Base-by-base conservation (phyloP, 805 yeast genomes). In the Lipomyces kockii region DNA sequence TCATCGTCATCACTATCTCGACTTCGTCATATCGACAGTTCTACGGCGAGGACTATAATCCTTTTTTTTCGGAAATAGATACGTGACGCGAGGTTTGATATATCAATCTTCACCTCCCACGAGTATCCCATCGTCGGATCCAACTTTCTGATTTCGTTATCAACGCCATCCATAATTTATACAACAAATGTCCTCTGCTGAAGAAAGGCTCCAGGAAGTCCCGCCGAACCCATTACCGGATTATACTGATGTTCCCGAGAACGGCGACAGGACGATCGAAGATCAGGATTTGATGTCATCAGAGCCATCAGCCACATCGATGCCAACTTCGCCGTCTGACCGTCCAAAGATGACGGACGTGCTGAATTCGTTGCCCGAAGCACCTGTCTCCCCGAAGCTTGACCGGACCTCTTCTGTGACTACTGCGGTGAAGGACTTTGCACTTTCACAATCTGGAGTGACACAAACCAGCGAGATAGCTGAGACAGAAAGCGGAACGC, bases 291-390 rank as follows among this genome's bases (percentile, higher is more conserved):
- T 43, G 49, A n/a, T 43, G 22, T 43, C 49, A 17, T 52, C 58
- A n/a, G 58, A 29, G 27, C 51, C 17, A 12, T 37, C 61, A 20
- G 32, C 22, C 27, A 49, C 25, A 17, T 49, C 63, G 25, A 43
- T 43, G 22, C 20, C 22, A 11, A n/a, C 49, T 5, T 43, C 49
- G 22, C 20, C 49, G 67, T 67, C 25, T 46, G 57, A 27, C 63
- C 71, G 27, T 66, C 71, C 49, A n/a, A 43, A n/a, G n/a, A 68
- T 68, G 71, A 66, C 70, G 20, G 70, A 59, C 60, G 71, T 68
- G 34, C 65, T 68, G 55, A 68, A 62, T 49, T 67, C 71, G 29
- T 46, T 65, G 3, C 70, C 65, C 20, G 66, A 60, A 27, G 39
- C 61, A 7, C 71, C 71, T 6, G 64, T 68, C 27, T 63, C 71